phyloP scores from a whole-genome alignment of 225 moss, liverwort and hornwort genomes.

The Takakia lepidozioides region DNA sequence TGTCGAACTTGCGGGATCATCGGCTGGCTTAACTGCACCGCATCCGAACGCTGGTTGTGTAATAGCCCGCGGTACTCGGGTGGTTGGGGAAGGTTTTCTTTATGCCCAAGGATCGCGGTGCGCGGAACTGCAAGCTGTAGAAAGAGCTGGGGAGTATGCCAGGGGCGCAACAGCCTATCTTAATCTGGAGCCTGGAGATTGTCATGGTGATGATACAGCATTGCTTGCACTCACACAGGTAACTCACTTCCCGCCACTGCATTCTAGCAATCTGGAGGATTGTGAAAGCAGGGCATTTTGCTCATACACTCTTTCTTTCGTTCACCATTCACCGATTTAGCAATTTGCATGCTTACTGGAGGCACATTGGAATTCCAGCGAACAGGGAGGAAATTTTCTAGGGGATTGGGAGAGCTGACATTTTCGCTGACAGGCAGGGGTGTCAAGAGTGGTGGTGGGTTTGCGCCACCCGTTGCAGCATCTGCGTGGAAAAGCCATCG shows the following conservation, averaged over 20 bases:
- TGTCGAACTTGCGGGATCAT: conserved; percentile 63
- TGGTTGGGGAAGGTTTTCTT: conserved; percentile 66
- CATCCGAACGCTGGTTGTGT: conserved; percentile 91
- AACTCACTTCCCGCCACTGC: background rate
- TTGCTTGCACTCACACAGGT: conserved; percentile 29
- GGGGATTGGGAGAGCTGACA: too few relatives aligned
- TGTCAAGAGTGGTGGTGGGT: conserved; percentile 73
- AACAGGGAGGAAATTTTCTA: too few relatives aligned
- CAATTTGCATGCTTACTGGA: too few relatives aligned
- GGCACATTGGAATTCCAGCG: too few relatives aligned
- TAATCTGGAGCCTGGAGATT: conserved; percentile 92
- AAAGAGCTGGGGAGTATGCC: conserved; percentile 64
- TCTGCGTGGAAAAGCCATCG: conserved; percentile 70
- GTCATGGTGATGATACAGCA: conserved; percentile 82
- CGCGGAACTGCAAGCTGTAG: conserved; percentile 84
- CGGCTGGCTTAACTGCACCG: conserved; percentile 63
- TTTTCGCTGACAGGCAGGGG: conserved; percentile 52
- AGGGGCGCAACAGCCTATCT: conserved; percentile 72
- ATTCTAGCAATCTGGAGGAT: too few relatives aligned
- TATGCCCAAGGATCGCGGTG: conserved; percentile 72
- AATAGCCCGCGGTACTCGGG: conserved; percentile 66
- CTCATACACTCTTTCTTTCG: too few relatives aligned
- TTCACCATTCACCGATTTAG: too few relatives aligned
- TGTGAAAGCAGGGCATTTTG: too few relatives aligned
- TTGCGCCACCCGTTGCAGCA: conserved; percentile 79